Percentiles rank a stretch among this genome's conserved stretches.
Evolutionary conservation across 2,329 filamentous ascomycete genomes (phyloP).

Genomic region (Dactylella cylindrospora): DNA sequence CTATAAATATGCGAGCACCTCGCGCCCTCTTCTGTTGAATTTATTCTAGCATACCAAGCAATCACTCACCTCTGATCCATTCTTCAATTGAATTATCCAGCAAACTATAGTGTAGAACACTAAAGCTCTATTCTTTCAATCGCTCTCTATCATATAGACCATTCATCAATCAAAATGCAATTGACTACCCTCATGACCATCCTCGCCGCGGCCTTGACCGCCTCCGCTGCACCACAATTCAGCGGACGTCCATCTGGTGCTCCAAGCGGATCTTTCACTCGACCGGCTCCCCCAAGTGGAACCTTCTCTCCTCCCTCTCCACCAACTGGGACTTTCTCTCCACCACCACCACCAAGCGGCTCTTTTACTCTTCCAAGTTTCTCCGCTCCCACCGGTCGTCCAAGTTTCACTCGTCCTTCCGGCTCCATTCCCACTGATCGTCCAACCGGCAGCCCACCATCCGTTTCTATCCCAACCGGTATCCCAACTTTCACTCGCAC

Average conservation of each 20-base stretch:
- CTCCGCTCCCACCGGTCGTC: slow-evolving; percentile 4
- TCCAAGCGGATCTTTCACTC: slow-evolving; percentile 10
- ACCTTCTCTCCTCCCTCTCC: slow-evolving; percentile 5
- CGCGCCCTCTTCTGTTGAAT: slow-evolving; percentile 1
- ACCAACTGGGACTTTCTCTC: slow-evolving; percentile 1
- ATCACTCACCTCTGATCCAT: slow-evolving; percentile 3
- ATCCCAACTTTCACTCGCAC: slow-evolving; percentile 9
- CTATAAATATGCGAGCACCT: slow-evolving; percentile 18
- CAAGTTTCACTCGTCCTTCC: slow-evolving; percentile 5
- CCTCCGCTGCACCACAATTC: slow-evolving; percentile 33
- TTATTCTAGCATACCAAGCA: slow-evolving; percentile 7
- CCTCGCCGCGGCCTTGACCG: slow-evolving; percentile 19
- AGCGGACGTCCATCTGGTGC: slow-evolving; percentile 4
- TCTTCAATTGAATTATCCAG: slow-evolving; percentile 6
- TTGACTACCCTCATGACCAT: slow-evolving; percentile 17
- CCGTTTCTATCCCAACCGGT: background rate
- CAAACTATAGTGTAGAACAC: too few relatives aligned
- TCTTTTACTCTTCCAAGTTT: background rate
- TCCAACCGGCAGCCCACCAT: background rate
- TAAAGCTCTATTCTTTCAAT: too few relatives aligned
- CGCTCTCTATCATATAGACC: background rate
- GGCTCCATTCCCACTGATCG: slow-evolving; percentile 5
- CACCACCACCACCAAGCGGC: background rate
- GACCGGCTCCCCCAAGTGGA: background rate
- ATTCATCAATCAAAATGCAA: slow-evolving; percentile 20